phyloP scores from a whole-genome alignment of 192 early-diverging fungal species.

The Paraglomus occultum region DNA sequence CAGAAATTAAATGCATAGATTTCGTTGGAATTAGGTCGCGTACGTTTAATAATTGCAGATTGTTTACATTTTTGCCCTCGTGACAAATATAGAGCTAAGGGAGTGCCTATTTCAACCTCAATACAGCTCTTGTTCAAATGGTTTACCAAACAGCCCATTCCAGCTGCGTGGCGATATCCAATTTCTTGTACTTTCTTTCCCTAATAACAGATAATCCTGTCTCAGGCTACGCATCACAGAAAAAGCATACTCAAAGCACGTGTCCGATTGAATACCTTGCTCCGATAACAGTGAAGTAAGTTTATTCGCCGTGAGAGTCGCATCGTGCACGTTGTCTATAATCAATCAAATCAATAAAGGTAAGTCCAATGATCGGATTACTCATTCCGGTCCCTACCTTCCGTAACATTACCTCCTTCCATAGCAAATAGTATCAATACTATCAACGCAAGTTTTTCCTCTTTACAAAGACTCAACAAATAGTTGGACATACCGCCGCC shows the following conservation, averaged over 20 bases:
- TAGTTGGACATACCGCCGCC: conserved; percentile 57
- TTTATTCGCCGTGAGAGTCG: conserved; percentile 58
- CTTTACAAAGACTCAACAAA: conserved; percentile 48
- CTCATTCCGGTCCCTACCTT: not conserved
- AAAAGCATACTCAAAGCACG: conserved; percentile 26
- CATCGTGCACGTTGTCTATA: conserved; percentile 65
- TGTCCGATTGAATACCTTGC: conserved; percentile 25
- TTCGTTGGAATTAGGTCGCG: too few relatives aligned
- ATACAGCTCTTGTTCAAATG: conserved; percentile 52
- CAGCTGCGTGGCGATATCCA: conserved; percentile 57
- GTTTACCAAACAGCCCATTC: conserved; percentile 52
- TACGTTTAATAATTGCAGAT: too few relatives aligned
- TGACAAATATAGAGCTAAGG: too few relatives aligned
- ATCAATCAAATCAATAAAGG: not conserved
- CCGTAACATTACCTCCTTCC: conserved; percentile 52
- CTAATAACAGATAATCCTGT: conserved; percentile 15
- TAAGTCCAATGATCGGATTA: not conserved
- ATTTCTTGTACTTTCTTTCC: conserved; percentile 4
- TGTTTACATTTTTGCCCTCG: too few relatives aligned
- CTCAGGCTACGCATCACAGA: conserved; percentile 28
- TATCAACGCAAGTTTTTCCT: conserved; percentile 39
- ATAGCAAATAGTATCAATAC: conserved; percentile 62
- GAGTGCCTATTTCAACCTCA: conserved; percentile 9
- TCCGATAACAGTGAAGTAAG: conserved; percentile 28
- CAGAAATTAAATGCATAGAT: too few relatives aligned